A percentile compares a stretch with the other conserved stretches of the same genome.
Conservation (phyloP, 805 yeast genomes). For the Saturnispora serradocipensis region DNA sequence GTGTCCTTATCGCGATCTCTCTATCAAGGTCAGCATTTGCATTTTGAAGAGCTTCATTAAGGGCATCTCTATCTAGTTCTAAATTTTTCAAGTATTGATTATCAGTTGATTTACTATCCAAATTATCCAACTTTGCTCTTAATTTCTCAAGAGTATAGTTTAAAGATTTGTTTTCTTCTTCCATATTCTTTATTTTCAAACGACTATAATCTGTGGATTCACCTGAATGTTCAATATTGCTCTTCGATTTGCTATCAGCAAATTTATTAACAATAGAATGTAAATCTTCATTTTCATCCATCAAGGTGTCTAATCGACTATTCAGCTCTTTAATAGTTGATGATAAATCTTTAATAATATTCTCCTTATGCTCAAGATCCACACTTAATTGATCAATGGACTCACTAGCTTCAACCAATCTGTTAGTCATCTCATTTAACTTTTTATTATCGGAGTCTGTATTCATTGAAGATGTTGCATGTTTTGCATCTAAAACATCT, state of each 20-base stretch:
- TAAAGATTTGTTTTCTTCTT: slow-evolving; percentile 8
- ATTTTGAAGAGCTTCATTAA: slow-evolving; percentile 6
- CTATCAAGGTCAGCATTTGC: slow-evolving; percentile 2
- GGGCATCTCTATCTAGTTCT: slow-evolving; percentile 14
- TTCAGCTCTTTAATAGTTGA: slow-evolving; percentile 9
- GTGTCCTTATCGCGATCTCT: slow-evolving; percentile 1
- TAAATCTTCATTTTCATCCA: slow-evolving; percentile 10
- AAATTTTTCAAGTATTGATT: not conserved
- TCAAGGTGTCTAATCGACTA: slow-evolving; percentile 2
- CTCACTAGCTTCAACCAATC: slow-evolving; percentile 11
- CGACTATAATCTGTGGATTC: slow-evolving; percentile 2
- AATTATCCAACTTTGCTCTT: slow-evolving; percentile 4
- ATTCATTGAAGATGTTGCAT: not conserved
- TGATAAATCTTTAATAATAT: not conserved
- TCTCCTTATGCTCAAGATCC: slow-evolving; percentile 9
- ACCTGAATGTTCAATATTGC: not conserved
- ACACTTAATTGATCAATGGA: slow-evolving; percentile 12
- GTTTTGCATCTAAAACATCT: slow-evolving; percentile 5
- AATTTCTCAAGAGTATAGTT: slow-evolving; percentile 11
- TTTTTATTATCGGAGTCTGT: slow-evolving; percentile 1
- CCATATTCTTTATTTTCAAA: slow-evolving; percentile 3
- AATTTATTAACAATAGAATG: not conserved
- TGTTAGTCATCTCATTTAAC: slow-evolving; percentile 8
- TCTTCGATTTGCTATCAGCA: not conserved
- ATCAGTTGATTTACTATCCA: slow-evolving; percentile 2